Percentiles rank a stretch among this genome's conserved stretches.
Conservation (phyloP, 2,329 filamentous ascomycete species). For the Monosporascus cannonballus region DNA sequence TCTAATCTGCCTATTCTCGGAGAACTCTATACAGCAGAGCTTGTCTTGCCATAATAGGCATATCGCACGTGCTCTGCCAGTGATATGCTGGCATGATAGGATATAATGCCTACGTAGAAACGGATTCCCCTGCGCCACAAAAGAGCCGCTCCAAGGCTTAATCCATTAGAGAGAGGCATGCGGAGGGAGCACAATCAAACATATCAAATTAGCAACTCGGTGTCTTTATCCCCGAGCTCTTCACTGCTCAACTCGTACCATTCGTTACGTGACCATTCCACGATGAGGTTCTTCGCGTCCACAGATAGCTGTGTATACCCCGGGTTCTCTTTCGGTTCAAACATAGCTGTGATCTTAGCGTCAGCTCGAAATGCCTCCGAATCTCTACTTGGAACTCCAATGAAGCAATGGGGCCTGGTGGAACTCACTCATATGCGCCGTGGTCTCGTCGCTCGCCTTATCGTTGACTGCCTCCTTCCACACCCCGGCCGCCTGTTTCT, state of each 20-base stretch:
- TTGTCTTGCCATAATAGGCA: too few species aligned
- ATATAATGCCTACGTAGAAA: not conserved
- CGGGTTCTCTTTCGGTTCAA: constrained; percentile 65
- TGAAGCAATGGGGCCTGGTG: constrained; percentile 27
- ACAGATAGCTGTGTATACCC: constrained; percentile 63
- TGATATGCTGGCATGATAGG: not conserved
- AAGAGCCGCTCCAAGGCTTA: too few species aligned
- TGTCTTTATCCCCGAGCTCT: constrained; percentile 24
- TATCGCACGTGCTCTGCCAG: too few species aligned
- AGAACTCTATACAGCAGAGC: too few species aligned
- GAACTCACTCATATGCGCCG: constrained; percentile 67
- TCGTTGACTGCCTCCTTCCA: constrained; percentile 76
- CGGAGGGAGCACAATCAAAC: not conserved
- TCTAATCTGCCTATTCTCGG: too few species aligned
- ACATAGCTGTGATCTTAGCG: constrained; percentile 51
- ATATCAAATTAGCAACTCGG: not conserved
- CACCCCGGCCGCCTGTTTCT: constrained; percentile 41
- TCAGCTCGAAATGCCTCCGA: constrained; percentile 51
- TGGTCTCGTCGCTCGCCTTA: constrained; percentile 68
- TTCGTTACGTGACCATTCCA: constrained; percentile 56
- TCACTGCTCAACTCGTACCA: constrained; percentile 56
- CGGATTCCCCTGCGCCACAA: too few species aligned
- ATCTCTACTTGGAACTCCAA: constrained; percentile 73
- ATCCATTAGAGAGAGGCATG: not conserved
- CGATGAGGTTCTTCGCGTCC: constrained; percentile 59